A percentile compares a stretch with the other conserved stretches of the same genome.
These are phyloP conservation scores for Thalia dealbata DNA, from an alignment of 176 grass and related monocot genomes.

Conservation along the genomic window DNA sequence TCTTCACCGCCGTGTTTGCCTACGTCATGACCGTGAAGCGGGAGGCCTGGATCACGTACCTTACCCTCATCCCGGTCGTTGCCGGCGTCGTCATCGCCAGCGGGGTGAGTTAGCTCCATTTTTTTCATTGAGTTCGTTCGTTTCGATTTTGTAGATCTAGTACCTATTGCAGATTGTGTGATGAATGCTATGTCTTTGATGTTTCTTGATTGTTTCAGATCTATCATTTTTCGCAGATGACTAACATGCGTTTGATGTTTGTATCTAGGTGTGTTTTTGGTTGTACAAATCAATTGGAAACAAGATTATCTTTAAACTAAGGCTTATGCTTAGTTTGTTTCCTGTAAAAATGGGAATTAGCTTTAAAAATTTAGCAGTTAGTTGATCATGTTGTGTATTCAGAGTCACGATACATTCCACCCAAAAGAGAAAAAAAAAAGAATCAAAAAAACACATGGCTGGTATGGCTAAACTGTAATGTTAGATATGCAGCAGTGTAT, in stretches of 20 bases:
- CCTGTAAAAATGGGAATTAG: no score
- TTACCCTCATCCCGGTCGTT: conserved; percentile 11
- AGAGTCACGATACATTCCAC: no score
- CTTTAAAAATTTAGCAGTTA: no score
- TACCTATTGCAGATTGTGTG: no score
- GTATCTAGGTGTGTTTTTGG: background rate
- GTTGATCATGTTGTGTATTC: no score
- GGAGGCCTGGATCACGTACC: conserved; percentile 9
- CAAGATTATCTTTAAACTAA: background rate
- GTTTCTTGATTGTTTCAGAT: background rate
- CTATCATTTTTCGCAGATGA: background rate
- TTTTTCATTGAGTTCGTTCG: no score
- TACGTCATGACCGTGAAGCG: conserved; percentile 7
- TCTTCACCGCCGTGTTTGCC: conserved; percentile 14
- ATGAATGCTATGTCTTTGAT: background rate
- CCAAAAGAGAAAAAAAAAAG: no score
- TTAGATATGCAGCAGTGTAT: no score
- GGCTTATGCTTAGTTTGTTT: no score
- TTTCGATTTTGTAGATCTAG: no score
- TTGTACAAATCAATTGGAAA: background rate
- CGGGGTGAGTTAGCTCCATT: background rate
- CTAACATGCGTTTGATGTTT: background rate
- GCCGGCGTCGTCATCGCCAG: conserved; percentile 14
- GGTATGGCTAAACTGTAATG: no score
- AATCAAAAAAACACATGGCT: no score